Conservation (phyloP, 1,284 basidiomycete species). For the Agaricales sp. region DNA sequence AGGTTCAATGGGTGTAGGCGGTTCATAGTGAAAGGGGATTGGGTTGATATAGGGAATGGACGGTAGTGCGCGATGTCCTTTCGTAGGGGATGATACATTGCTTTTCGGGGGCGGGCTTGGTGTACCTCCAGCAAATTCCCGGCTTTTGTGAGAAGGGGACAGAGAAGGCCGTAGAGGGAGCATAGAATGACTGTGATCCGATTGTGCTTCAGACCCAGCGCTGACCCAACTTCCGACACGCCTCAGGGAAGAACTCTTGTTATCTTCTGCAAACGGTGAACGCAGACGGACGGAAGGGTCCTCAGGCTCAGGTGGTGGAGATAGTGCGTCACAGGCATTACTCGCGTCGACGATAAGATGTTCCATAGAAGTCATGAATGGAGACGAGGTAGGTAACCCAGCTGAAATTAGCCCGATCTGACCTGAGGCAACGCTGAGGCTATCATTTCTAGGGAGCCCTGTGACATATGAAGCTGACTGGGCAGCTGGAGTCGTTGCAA, state of each 20-base stretch:
- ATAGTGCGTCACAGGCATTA: not conserved
- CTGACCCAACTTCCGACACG: not conserved
- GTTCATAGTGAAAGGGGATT: constrained; percentile 10
- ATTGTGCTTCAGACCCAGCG: not conserved
- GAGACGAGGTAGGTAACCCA: not conserved
- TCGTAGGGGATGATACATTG: not conserved
- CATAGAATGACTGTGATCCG: not conserved
- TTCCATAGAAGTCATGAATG: not conserved
- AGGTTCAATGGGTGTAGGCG: constrained; percentile 8
- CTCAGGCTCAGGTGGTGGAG: not conserved
- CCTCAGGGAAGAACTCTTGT: not conserved
- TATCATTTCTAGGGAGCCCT: not conserved
- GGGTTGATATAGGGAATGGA: not conserved
- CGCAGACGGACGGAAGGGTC: constrained; percentile 8
- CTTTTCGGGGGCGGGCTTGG: not conserved
- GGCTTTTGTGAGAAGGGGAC: not conserved
- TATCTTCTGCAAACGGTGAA: constrained; percentile 15
- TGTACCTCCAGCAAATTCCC: not conserved
- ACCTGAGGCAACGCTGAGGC: not conserved
- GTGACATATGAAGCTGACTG: constrained; percentile 10
- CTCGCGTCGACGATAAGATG: not conserved
- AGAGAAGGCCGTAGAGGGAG: not conserved
- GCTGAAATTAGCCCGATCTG: constrained; percentile 6
- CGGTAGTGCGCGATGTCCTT: not conserved
- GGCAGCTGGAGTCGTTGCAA: constrained; percentile 20